phyloP scores from a whole-genome alignment of 2,329 filamentous ascomycete genomes.

The Cadophora gregata region DNA sequence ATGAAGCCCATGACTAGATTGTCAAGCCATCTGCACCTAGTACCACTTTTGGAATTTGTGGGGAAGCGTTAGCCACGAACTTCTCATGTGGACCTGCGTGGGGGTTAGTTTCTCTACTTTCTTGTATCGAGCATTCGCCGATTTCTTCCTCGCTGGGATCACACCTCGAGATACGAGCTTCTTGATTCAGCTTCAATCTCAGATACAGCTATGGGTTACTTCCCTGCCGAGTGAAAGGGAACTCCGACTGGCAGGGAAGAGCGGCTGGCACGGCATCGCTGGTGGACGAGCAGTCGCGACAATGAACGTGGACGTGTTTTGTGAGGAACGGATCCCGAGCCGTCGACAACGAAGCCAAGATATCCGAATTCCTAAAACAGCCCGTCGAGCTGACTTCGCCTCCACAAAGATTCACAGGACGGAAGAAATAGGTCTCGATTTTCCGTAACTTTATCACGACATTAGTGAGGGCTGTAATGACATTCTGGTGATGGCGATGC shows the following conservation, averaged over 20 bases:
- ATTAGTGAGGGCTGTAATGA: background rate
- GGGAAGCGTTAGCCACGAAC: constrained; percentile 23
- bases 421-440: background rate
- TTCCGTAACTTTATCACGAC: background rate
- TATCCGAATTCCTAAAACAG: constrained; percentile 14
- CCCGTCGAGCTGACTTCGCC: constrained; percentile 11
- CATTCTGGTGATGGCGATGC: background rate
- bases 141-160: constrained; percentile 2
- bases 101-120: constrained; percentile 16
- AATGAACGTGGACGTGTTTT: background rate
- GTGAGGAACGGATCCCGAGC: background rate
- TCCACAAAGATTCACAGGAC: constrained; percentile 4
- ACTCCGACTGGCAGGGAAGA: background rate
- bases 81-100: constrained; percentile 20
- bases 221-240: background rate
- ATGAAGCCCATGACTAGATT: constrained; percentile 9
- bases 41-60: constrained; percentile 27
- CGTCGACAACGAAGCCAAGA: constrained; percentile 4
- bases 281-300: background rate
- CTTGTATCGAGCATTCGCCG: background rate
- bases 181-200: constrained; percentile 1
- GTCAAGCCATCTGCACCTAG: constrained; percentile 27
- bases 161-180: constrained; percentile 10
- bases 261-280: background rate
- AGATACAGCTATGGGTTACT: background rate